These are phyloP conservation scores for Camellia lanceoleosa DNA, from an alignment of 148 eudicot species.

Conservation along the genomic window DNA sequence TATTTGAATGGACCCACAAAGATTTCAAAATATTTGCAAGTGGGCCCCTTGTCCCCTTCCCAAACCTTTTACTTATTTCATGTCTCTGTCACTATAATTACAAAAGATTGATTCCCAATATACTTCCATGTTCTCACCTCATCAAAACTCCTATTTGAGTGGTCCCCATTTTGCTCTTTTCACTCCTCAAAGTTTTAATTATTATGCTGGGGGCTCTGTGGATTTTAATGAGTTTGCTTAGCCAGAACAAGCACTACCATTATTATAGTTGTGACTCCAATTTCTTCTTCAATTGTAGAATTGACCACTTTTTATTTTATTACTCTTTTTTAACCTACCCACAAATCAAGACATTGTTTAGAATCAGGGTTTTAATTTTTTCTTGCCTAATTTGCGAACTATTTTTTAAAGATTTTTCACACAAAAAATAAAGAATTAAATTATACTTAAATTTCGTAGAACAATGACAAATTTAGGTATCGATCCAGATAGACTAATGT, in stretches of 20 bases:
- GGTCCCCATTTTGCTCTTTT: conserved; percentile 13
- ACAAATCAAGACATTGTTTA: too few species aligned
- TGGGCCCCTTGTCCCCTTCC: conserved; percentile 22
- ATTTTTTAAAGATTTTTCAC: too few species aligned
- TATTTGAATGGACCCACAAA: conserved; percentile 23
- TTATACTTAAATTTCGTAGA: too few species aligned
- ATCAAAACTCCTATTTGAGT: neutral
- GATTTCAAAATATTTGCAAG: conserved; percentile 24
- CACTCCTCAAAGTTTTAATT: neutral
- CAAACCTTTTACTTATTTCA: conserved; percentile 19
- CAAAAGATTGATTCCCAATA: conserved; percentile 20
- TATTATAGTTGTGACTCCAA: neutral
- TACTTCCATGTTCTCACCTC: conserved; percentile 2
- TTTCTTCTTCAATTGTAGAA: neutral
- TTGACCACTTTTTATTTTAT: neutral
- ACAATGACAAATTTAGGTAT: too few species aligned
- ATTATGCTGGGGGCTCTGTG: neutral
- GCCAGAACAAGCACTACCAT: neutral
- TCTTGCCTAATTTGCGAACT: too few species aligned
- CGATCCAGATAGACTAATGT: too few species aligned
- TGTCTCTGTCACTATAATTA: conserved; percentile 27
- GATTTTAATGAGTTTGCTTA: neutral
- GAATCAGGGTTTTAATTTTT: too few species aligned
- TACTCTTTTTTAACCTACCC: neutral
- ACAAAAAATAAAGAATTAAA: too few species aligned